These are phyloP conservation scores for Mollisiaceae sp. DNA, from an alignment of 2,329 filamentous ascomycete genomes.

Conservation along the genomic window DNA sequence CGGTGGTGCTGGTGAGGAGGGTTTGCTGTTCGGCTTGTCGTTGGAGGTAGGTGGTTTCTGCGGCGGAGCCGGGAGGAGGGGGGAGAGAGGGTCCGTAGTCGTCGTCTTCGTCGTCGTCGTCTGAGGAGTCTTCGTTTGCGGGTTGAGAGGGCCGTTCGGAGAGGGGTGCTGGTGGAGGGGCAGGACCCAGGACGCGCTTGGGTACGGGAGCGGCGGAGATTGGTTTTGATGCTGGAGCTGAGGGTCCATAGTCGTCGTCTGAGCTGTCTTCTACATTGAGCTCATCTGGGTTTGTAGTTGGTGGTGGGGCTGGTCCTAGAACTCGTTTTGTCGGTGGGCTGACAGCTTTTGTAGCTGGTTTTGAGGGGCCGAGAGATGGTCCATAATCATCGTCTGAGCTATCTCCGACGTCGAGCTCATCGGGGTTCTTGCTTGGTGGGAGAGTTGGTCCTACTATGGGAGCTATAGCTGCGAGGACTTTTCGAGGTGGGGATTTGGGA, in stretches of 20 bases:
- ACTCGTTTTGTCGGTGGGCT: slow-evolving; percentile 39
- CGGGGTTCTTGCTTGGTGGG: slow-evolving; percentile 45
- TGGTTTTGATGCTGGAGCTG: slow-evolving; percentile 28
- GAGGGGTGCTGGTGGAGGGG: slow-evolving; percentile 50
- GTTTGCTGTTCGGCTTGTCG: slow-evolving; percentile 38
- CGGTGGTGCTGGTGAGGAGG: slow-evolving; percentile 37
- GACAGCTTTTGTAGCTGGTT: slow-evolving; percentile 12
- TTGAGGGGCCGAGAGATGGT: slow-evolving; percentile 27
- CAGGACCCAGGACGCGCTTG: slow-evolving; percentile 46
- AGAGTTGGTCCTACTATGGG: slow-evolving; percentile 35
- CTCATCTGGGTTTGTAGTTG: slow-evolving; percentile 49
- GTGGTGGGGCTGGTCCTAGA: slow-evolving; percentile 40
- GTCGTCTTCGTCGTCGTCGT: slow-evolving; percentile 56
- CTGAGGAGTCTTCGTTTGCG: slow-evolving; percentile 38
- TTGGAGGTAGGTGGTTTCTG: slow-evolving; percentile 26
- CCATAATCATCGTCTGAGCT: slow-evolving; percentile 46
- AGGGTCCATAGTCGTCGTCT: slow-evolving; percentile 38
- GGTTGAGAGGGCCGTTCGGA: slow-evolving; percentile 45
- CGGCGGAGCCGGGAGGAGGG: slow-evolving; percentile 45
- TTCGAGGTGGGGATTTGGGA: slow-evolving; percentile 50
- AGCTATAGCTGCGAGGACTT: slow-evolving; percentile 44
- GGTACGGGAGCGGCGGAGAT: slow-evolving; percentile 26
- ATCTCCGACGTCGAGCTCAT: slow-evolving; percentile 54
- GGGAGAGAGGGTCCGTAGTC: slow-evolving; percentile 67
- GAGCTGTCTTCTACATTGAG: slow-evolving; percentile 51